phyloP scores from a whole-genome alignment of 129 eudicot species.

The Escallonia herrerae region DNA sequence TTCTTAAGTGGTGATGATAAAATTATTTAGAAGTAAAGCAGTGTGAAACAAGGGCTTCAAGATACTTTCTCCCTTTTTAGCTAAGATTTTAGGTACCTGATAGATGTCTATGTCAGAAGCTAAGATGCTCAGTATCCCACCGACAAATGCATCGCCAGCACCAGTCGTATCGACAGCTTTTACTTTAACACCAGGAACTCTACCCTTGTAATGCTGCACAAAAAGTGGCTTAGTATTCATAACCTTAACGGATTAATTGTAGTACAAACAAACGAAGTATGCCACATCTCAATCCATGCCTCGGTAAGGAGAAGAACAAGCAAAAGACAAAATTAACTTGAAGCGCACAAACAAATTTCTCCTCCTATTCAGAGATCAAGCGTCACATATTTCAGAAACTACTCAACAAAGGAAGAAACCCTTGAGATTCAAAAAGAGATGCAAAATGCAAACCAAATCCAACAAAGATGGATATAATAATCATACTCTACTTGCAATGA shows the following conservation, averaged over 20 bases:
- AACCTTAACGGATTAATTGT: not conserved
- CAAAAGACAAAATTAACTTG: no score
- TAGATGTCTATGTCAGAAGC: slow-evolving; percentile 53
- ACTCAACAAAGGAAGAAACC: no score
- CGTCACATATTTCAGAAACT: no score
- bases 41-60: not conserved
- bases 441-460: no score
- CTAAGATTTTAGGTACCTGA: slow-evolving; percentile 33
- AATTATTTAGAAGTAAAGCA: not conserved
- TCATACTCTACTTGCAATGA: no score
- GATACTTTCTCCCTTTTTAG: not conserved
- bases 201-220: slow-evolving; percentile 63
- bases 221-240: not conserved
- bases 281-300: no score
- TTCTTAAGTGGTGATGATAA: not conserved
- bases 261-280: not conserved
- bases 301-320: no score
- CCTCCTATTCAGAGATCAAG: no score
- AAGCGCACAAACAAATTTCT: no score
- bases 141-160: slow-evolving; percentile 82
- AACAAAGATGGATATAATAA: no score
- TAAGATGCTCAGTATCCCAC: slow-evolving; percentile 55
- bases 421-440: no score
- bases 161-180: slow-evolving; percentile 74
- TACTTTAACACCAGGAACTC: slow-evolving; percentile 62